Evolutionary conservation across 257 asterid species (phyloP), one percentile per base, ranked within the genome.

Genomic region (Petunia axillaris): DNA sequence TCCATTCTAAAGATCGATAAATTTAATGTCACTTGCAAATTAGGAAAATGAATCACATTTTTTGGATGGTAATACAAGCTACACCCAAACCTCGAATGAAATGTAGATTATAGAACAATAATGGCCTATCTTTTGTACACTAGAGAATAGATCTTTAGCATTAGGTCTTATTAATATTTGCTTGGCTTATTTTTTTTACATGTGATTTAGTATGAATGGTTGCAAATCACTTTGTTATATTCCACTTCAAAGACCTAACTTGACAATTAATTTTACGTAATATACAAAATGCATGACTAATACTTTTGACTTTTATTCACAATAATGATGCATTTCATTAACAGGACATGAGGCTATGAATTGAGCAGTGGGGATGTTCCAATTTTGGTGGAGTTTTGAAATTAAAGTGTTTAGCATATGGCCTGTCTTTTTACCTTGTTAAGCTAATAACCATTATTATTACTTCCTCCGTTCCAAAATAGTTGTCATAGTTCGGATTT

Each of bases 331-430:
- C 64, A 75, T 59, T 75, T 68, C 62, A 71, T 41, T 40, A 44
- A 2, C 4, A 63, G 40, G 64, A 64, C 5, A 57, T 57, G 63
- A 25, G 25, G 25, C 25, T 25, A 25, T 25, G 25, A 25, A 25
- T 25, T 25, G 25, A 57, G 63, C 63, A 57, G 36, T 57, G 36
- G 62, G n/a, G 63, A 15, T 25, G 63, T 57, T 71, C 60, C 60
- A 71, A 44, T 37, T 60, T 59, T 67, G 54, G 74, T 79, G 55
- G 50, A 25, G 36, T 81, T 81, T 84, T 82, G 58, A 81, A 52
- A 84, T 76, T 44, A 39, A 36, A 38, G 59, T 46, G 38, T 39
- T 79, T 36, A 2, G 60, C 85, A 81, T 63, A n/a, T 81, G 77
- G 54, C 16, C 39, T 40, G 75, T 84, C 43, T 84, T 80, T 81